Conservation (phyloP, 1,139 yeast genomes). For the Sugiyamaella neomexicana region DNA sequence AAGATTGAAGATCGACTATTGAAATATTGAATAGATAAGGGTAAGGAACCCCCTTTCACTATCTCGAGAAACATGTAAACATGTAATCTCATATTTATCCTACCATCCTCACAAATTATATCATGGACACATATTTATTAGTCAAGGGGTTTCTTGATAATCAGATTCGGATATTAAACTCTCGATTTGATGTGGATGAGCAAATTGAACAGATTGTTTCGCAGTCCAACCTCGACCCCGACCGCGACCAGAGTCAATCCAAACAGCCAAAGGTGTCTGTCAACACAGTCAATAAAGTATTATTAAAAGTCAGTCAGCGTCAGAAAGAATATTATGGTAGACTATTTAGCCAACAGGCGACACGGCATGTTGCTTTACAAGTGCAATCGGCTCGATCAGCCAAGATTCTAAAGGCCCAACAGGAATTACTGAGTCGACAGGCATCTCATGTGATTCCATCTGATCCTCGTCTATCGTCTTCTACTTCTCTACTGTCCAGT, state of each 20-base stretch:
- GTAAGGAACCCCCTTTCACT: no score
- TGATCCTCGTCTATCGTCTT: constrained; percentile 16
- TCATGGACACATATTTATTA: constrained; percentile 17
- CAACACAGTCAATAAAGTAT: constrained; percentile 19
- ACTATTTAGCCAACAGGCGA: constrained; percentile 30
- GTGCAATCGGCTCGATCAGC: constrained; percentile 17
- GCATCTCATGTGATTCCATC: constrained; percentile 15
- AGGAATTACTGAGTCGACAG: constrained; percentile 10
- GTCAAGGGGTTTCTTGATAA: constrained; percentile 25
- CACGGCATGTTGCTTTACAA: constrained; percentile 25
- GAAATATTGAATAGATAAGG: no score
- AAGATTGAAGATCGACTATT: no score
- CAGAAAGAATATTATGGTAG: constrained; percentile 22
- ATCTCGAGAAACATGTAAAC: not conserved
- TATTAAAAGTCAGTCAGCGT: constrained; percentile 24
- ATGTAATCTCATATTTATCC: not conserved
- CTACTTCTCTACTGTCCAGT: constrained; percentile 7
- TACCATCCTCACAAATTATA: not conserved
- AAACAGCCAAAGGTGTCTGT: constrained; percentile 6
- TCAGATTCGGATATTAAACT: constrained; percentile 25
- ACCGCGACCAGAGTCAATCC: constrained; percentile 17
- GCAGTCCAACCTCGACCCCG: constrained; percentile 1
- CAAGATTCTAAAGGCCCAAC: constrained; percentile 14
- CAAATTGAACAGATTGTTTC: constrained; percentile 1
- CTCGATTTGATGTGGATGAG: constrained; percentile 17